Evolutionary conservation across 176 grass and related monocot species (phyloP), one percentile per base, ranked within the genome.

Genomic region (Echinochloa phyllopogon): DNA sequence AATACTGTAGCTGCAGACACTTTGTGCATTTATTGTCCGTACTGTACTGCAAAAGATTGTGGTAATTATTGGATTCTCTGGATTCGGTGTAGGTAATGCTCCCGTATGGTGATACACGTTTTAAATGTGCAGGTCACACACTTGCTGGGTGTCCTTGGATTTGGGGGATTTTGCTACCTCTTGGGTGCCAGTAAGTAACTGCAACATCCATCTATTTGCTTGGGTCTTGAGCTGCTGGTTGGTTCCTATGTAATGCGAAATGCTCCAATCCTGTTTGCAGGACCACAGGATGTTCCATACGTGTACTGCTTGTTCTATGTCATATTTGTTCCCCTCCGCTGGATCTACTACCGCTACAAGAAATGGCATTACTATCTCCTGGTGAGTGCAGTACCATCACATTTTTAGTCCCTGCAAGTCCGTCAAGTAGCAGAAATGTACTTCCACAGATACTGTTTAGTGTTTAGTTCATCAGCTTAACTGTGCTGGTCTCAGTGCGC

Each of bases 351-450:
- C 45, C 89, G 89, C 58, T 98, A 96, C 77, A 98, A 98, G 93
- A 98, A 96, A 79, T 98, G 93, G 96, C 96, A 98, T 75, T 98
- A 98, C 75, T 98, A 98, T 85, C 89, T 98, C 59, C 82, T 96
- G 91, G 93, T 96, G 66, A 92, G 88, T 71, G 18, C 44, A 72
- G 36, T 66, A 63, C 16, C 85, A 7, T 27, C 10, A 0, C 36
- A 25, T 36, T 65, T 74, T 78, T 4, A 3, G 71, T 6, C 49
- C 25, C 17, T 76, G 17, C 40, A 76, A 29, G 81, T 71, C 39
- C 4, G 1, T 51, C 13, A n/a, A 50, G 1, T 37, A 8, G 47
- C 29, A 50, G 44, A 80, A 36, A 65, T 65, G 16, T 65, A 5
- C 6, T 75, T 48, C 16, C 59, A 38, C 9, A 18, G 0, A 77